A percentile compares a stretch with the other conserved stretches of the same genome.
Evolutionary conservation across 2,329 filamentous ascomycete genomes (phyloP).

Genomic region (Knufia fluminis): DNA sequence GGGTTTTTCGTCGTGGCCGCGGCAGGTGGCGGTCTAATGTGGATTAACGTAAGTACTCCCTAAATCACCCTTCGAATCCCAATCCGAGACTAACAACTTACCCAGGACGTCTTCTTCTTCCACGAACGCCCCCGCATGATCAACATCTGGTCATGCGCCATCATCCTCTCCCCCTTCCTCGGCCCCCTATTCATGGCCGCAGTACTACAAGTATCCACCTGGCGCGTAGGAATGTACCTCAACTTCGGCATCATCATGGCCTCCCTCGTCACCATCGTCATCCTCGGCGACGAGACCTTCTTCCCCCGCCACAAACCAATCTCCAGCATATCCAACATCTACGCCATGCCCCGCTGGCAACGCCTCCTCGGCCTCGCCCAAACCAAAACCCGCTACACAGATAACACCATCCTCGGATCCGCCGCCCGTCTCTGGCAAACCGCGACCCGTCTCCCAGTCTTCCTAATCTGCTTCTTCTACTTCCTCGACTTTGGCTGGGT

Average conservation of each 20-base stretch:
- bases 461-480: constrained; percentile 26
- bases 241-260: constrained; percentile 22
- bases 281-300: constrained; percentile 25
- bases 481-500: constrained; percentile 25
- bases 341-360: constrained; percentile 22
- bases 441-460: constrained; percentile 27
- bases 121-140: constrained; percentile 40
- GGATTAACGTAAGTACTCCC: too few species aligned
- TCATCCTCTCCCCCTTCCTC: constrained; percentile 33
- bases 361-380: constrained; percentile 25
- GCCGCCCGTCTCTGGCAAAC: constrained; percentile 32
- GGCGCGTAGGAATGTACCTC: constrained; percentile 27
- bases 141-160: constrained; percentile 32
- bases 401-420: constrained; percentile 36
- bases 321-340: constrained; percentile 13
- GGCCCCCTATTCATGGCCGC: constrained; percentile 39
- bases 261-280: constrained; percentile 21
- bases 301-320: constrained; percentile 23
- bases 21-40: constrained; percentile 37
- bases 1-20: constrained; percentile 40
- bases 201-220: constrained; percentile 36
- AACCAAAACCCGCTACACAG: constrained; percentile 23
- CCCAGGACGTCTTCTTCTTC: constrained; percentile 55
- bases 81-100: too few species aligned
- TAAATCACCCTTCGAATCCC: too few species aligned